phyloP scores from a whole-genome alignment of 345 rosid species.

The Moricandia moricandioides region DNA sequence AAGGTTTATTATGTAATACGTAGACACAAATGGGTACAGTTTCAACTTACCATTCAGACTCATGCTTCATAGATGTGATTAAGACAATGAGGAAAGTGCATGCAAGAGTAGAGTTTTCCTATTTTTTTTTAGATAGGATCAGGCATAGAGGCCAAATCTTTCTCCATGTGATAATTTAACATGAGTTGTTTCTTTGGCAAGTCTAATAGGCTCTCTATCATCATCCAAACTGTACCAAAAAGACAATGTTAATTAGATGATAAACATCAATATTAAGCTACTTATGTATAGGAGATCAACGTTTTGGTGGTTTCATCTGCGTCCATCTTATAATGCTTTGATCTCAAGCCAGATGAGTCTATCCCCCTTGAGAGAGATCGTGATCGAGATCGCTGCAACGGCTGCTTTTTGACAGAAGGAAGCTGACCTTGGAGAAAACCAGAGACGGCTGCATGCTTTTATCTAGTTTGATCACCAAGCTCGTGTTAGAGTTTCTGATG shows the following conservation, averaged over 20 bases:
- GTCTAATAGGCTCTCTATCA: background rate
- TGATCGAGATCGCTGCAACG: background rate
- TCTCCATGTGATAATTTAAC: background rate
- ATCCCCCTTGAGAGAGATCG: background rate
- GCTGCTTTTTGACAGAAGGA: background rate
- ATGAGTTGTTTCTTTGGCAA: background rate
- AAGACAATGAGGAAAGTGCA: background rate
- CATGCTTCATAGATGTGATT: background rate
- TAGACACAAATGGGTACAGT: background rate
- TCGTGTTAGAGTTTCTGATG: too few relatives aligned
- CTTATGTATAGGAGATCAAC: background rate
- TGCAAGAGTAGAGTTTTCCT: background rate
- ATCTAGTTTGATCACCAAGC: too few relatives aligned
- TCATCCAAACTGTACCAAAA: background rate
- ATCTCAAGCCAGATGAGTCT: background rate
- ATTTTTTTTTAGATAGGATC: background rate
- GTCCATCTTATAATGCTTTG: background rate
- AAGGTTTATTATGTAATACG: background rate
- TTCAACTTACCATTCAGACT: background rate
- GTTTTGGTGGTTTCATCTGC: conserved; percentile 3
- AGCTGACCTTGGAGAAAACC: background rate
- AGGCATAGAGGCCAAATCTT: background rate
- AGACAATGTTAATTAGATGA: background rate
- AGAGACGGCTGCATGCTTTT: background rate
- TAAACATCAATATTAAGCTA: background rate